Evolutionary conservation across 2,329 filamentous ascomycete genomes (phyloP).

Genomic region (Drechslerella stenobrocha): DNA sequence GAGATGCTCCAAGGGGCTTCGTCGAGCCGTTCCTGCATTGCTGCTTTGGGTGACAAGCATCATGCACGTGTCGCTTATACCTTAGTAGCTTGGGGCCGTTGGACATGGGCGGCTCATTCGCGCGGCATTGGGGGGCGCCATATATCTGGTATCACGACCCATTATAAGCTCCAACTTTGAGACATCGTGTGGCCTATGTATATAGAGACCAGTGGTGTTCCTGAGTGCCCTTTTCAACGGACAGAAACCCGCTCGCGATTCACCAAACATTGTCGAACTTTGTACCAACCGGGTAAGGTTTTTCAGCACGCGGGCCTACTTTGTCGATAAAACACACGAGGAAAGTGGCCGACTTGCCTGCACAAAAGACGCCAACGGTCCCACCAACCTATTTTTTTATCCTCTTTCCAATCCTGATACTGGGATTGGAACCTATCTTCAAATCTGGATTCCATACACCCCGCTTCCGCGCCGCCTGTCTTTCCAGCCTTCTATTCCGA

Average conservation of each 20-base stretch:
- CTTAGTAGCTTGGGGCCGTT: background rate
- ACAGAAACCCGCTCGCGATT: slow-evolving; percentile 32
- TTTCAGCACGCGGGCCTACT: slow-evolving; percentile 25
- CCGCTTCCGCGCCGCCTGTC: slow-evolving; percentile 29
- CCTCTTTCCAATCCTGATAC: slow-evolving; percentile 47
- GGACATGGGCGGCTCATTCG: background rate
- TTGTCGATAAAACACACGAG: slow-evolving; percentile 33
- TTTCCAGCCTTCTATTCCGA: slow-evolving; percentile 35
- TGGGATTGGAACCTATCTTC: slow-evolving; percentile 30
- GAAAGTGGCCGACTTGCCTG: slow-evolving; percentile 46
- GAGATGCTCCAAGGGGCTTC: no score
- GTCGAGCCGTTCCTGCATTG: no score
- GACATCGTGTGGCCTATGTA: slow-evolving; percentile 10
- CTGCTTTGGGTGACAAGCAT: no score
- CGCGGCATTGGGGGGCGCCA: no score
- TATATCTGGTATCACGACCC: background rate
- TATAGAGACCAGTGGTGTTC: slow-evolving; percentile 33
- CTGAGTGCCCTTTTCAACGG: slow-evolving; percentile 9
- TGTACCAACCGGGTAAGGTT: slow-evolving; percentile 42
- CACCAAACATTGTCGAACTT: slow-evolving; percentile 29
- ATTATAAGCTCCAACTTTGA: slow-evolving; percentile 12
- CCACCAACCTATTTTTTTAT: slow-evolving; percentile 42
- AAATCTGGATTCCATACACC: slow-evolving; percentile 41
- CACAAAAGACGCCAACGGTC: slow-evolving; percentile 38
- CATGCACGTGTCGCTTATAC: no score